Conservation (phyloP, 2,329 filamentous ascomycete genomes). For the Penicillium sp. region DNA sequence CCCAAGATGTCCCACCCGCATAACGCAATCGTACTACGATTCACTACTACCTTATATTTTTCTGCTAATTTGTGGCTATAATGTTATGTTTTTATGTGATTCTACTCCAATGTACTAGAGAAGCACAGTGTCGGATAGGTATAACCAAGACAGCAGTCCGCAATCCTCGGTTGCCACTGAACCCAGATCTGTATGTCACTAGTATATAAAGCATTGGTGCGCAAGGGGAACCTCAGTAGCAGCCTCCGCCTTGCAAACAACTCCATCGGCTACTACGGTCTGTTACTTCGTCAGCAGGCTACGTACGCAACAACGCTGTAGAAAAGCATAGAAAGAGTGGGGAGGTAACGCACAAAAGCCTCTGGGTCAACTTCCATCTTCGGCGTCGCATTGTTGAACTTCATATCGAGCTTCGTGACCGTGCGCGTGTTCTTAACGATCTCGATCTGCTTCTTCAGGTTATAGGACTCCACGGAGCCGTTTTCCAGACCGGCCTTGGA, state of each 20-base stretch:
- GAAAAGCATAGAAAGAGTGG: no score
- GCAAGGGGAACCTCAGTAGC: slow-evolving; percentile 73
- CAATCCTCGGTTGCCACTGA: no score
- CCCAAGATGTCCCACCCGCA: no score
- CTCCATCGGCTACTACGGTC: slow-evolving; percentile 82
- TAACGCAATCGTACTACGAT: no score
- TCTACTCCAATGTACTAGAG: no score
- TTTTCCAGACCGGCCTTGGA: slow-evolving; percentile 71
- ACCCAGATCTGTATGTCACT: neutral
- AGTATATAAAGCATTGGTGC: slow-evolving; percentile 55
- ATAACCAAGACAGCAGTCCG: no score
- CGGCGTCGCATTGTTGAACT: slow-evolving; percentile 81
- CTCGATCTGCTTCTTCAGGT: slow-evolving; percentile 78
- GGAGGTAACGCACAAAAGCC: slow-evolving; percentile 53
- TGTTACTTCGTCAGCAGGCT: slow-evolving; percentile 41
- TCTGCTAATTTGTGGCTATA: no score
- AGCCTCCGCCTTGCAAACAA: slow-evolving; percentile 74
- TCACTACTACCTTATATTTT: no score
- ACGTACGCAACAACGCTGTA: no score
- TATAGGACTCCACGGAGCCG: slow-evolving; percentile 71
- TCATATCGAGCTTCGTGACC: slow-evolving; percentile 86
- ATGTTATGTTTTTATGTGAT: no score
- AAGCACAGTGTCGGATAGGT: no score
- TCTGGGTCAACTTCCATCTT: slow-evolving; percentile 92
- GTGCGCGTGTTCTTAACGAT: slow-evolving; percentile 75